Conservation (phyloP, 352 stramenopile genomes). For the Globisporangium spinosum region DNA sequence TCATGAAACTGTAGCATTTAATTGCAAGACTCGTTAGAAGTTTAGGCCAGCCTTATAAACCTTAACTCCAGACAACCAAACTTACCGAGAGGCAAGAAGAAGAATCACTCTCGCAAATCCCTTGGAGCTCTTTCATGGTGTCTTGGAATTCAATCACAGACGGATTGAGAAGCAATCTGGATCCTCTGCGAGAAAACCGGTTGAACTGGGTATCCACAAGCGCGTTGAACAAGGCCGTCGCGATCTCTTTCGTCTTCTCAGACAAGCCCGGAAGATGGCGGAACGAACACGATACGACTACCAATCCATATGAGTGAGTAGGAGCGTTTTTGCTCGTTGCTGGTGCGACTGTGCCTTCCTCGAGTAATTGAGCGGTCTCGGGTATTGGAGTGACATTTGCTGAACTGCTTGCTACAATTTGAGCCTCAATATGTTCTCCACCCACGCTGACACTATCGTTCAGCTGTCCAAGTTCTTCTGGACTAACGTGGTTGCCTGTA, state of each 20-base stretch:
- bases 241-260: slow-evolving; percentile 55
- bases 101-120: slow-evolving; percentile 34
- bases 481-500: neutral
- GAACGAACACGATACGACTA: slow-evolving; percentile 53
- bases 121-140: slow-evolving; percentile 57
- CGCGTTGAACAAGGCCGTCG: slow-evolving; percentile 45
- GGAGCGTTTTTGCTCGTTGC: neutral
- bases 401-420: neutral
- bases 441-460: neutral
- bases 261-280: slow-evolving; percentile 49
- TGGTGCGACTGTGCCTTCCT: neutral
- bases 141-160: slow-evolving; percentile 81
- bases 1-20: slow-evolving; percentile 46
- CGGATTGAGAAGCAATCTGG: slow-evolving; percentile 70
- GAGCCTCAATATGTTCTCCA: neutral
- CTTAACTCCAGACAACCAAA: neutral
- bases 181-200: slow-evolving; percentile 43
- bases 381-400: neutral
- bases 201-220: slow-evolving; percentile 52
- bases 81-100: slow-evolving; percentile 61
- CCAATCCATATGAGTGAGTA: slow-evolving; percentile 36
- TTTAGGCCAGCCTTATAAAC: neutral
- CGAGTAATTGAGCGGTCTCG: neutral
- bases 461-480: neutral
- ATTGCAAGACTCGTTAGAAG: neutral